phyloP scores from a whole-genome alignment of 2,329 filamentous ascomycete species.

The Apiospora sp. region DNA sequence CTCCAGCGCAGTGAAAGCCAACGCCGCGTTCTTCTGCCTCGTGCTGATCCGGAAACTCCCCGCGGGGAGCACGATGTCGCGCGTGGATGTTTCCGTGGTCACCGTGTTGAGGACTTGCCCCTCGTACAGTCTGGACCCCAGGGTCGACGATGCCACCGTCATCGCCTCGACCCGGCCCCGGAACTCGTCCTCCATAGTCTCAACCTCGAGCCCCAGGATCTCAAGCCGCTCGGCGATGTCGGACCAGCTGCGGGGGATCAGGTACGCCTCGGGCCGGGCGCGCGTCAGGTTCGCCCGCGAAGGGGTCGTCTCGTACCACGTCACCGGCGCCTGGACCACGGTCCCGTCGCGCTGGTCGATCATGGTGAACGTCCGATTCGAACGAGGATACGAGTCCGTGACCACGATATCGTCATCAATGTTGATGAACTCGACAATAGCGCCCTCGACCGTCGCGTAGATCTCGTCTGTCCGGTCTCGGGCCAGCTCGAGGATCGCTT shows the following conservation, averaged over 20 bases:
- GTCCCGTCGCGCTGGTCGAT: conserved; percentile 35
- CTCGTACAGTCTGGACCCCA: conserved; percentile 35
- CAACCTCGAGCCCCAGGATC: conserved; percentile 35
- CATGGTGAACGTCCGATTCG: conserved; percentile 36
- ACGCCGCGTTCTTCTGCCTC: conserved; percentile 38
- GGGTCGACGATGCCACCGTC: conserved; percentile 31
- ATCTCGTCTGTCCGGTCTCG: conserved; percentile 35
- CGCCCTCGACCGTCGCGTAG: conserved; percentile 34
- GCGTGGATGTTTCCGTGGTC: conserved; percentile 30
- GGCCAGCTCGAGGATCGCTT: conserved; percentile 38
- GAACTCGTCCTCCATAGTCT: conserved; percentile 35
- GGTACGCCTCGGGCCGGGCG: conserved; percentile 36
- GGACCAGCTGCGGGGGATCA: conserved; percentile 38
- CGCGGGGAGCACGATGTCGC: conserved; percentile 33
- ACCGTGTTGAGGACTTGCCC: conserved; percentile 38
- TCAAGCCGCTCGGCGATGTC: conserved; percentile 35
- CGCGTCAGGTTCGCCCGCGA: conserved; percentile 36
- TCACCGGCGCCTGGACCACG: conserved; percentile 34
- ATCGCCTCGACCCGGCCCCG: conserved; percentile 35
- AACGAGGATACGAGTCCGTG: conserved; percentile 35
- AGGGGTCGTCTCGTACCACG: conserved; percentile 37
- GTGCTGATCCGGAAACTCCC: conserved; percentile 37
- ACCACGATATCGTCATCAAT: conserved; percentile 37
- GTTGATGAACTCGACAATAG: conserved; percentile 35
- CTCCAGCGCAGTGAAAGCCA: conserved; percentile 40